Evolutionary conservation across 257 asterid species (phyloP).

Genomic region (Lithospermum erythrorhizon): DNA sequence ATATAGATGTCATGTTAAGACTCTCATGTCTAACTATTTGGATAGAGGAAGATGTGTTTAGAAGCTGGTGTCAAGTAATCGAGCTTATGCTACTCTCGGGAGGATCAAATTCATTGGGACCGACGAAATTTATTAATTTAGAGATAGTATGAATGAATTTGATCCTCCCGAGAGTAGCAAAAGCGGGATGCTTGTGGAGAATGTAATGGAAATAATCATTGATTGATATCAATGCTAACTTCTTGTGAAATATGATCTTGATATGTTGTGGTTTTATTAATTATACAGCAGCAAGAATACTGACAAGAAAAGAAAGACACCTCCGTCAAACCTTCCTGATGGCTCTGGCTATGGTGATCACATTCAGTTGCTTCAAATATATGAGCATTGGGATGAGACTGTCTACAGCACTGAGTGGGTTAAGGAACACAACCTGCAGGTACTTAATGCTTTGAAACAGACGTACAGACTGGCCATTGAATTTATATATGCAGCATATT

Average conservation of each 20-base stretch:
- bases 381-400: conserved; percentile 78
- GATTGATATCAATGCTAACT: conserved; percentile 4
- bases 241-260: conserved; percentile 3
- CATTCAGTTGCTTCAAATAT: conserved; percentile 83
- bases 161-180: too few relatives aligned
- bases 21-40: too few relatives aligned
- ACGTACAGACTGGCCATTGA: not conserved
- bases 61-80: too few relatives aligned
- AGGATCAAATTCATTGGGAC: too few relatives aligned
- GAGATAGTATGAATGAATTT: too few relatives aligned
- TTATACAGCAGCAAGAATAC: conserved; percentile 35
- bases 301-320: conserved; percentile 69
- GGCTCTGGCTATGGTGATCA: conserved; percentile 97
- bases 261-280: conserved; percentile 7
- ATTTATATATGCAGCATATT: not conserved
- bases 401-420: conserved; percentile 62
- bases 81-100: too few relatives aligned
- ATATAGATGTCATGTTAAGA: too few relatives aligned
- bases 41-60: too few relatives aligned
- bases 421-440: conserved; percentile 87
- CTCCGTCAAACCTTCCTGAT: conserved; percentile 76
- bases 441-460: conserved; percentile 3
- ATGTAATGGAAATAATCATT: not conserved
- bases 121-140: too few relatives aligned
- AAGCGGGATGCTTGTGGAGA: too few relatives aligned